Evolutionary conservation across 306 rosid species (phyloP).

Genomic region (Gastrolobium bilobum): DNA sequence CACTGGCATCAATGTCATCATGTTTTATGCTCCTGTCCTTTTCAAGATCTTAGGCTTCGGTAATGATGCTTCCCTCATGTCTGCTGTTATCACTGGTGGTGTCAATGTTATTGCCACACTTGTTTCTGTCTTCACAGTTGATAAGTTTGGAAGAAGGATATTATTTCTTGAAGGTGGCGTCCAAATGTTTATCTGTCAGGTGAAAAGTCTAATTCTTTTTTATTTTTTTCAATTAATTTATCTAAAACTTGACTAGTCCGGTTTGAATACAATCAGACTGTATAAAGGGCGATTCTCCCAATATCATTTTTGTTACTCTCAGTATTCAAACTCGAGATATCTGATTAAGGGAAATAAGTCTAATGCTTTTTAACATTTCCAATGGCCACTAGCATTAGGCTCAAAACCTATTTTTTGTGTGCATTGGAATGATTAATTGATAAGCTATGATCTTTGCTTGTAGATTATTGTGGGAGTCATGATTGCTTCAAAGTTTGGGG

Average conservation of each 20-base stretch:
- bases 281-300: too few species aligned
- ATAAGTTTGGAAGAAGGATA: conserved; percentile 44
- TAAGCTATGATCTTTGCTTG: not conserved
- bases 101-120: conserved; percentile 49
- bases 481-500: conserved; percentile 54
- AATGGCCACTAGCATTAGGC: too few species aligned
- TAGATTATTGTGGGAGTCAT: conserved; percentile 50
- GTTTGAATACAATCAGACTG: too few species aligned
- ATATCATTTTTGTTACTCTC: too few species aligned
- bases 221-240: too few species aligned
- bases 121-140: conserved; percentile 41
- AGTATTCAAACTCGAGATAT: too few species aligned
- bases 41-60: conserved; percentile 47
- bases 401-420: too few species aligned
- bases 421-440: not conserved
- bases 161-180: conserved; percentile 46
- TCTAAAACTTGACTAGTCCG: too few species aligned
- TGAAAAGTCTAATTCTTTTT: not conserved
- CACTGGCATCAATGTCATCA: conserved; percentile 49
- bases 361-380: too few species aligned
- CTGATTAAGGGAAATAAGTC: too few species aligned
- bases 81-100: conserved; percentile 44
- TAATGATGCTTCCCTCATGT: conserved; percentile 45
- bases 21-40: conserved; percentile 52
- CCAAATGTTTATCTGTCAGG: conserved; percentile 52